These are phyloP conservation scores for Curvularia verruculosa DNA, from an alignment of 2,329 filamentous ascomycete species.

Conservation along the genomic window DNA sequence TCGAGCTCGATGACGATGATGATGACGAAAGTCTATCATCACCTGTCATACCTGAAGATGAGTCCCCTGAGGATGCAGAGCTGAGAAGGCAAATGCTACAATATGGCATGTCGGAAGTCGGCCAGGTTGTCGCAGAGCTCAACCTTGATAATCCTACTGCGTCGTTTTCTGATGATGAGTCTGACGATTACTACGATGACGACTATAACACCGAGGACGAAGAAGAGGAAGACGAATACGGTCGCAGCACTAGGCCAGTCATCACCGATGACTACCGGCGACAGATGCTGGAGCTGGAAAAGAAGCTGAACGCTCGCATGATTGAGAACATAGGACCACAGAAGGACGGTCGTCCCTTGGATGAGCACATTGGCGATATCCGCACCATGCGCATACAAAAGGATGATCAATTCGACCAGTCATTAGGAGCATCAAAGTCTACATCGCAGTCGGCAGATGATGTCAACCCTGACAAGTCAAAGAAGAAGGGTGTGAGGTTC, in stretches of 20 bases:
- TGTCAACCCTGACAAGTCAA: slow-evolving; percentile 10
- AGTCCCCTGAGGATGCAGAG: slow-evolving; percentile 79
- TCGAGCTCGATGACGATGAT: slow-evolving; percentile 47
- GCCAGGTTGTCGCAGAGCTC: slow-evolving; percentile 89
- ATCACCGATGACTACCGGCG: slow-evolving; percentile 76
- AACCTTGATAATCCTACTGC: slow-evolving; percentile 72
- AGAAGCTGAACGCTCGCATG: slow-evolving; percentile 68
- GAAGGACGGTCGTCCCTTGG: slow-evolving; percentile 42
- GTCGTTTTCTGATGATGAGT: slow-evolving; percentile 58
- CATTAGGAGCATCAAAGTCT: slow-evolving; percentile 16
- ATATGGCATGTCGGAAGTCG: slow-evolving; percentile 87
- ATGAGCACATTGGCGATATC: slow-evolving; percentile 62
- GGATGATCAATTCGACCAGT: slow-evolving; percentile 47
- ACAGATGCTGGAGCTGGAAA: slow-evolving; percentile 85
- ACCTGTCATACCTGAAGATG: slow-evolving; percentile 72
- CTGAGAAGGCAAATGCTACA: slow-evolving; percentile 87
- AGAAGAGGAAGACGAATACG: slow-evolving; percentile 77
- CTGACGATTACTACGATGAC: slow-evolving; percentile 43
- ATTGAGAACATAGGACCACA: slow-evolving; percentile 65
- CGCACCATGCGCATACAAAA: slow-evolving; percentile 59
- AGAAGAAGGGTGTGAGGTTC: slow-evolving; percentile 79
- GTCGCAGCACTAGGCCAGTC: slow-evolving; percentile 70
- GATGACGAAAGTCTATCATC: slow-evolving; percentile 49
- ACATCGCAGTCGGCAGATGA: slow-evolving; percentile 7
- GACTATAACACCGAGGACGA: slow-evolving; percentile 57